Percentiles rank a stretch among this genome's conserved stretches.
Evolutionary conservation across 257 asterid genomes (phyloP).

Genomic region (Fraxinus americana): DNA sequence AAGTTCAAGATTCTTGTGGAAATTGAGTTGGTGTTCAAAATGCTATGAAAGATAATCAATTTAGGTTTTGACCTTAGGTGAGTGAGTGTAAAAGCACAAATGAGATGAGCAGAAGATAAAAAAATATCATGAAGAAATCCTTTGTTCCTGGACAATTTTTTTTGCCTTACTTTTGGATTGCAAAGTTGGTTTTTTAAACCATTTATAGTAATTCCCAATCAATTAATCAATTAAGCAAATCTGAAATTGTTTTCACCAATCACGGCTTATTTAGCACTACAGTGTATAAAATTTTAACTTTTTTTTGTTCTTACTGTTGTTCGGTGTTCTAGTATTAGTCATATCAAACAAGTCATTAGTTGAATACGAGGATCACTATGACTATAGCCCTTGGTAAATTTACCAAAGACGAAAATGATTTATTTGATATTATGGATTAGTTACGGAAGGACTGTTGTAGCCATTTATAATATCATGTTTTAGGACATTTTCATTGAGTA

Average conservation of each 20-base stretch:
- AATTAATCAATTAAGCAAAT: background rate
- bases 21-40: background rate
- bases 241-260: constrained; percentile 13
- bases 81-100: constrained; percentile 31
- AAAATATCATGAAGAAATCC: constrained; percentile 16
- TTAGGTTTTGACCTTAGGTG: constrained; percentile 33
- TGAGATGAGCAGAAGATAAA: background rate
- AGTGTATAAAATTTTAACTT: no score
- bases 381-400: no score
- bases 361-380: no score
- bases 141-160: constrained; percentile 25
- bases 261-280: no score
- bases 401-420: no score
- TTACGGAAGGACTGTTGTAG: no score
- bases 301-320: no score
- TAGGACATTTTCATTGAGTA: no score
- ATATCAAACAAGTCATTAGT: no score
- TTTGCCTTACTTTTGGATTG: constrained; percentile 27
- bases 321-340: no score
- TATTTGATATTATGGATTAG: no score
- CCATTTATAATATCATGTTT: no score
- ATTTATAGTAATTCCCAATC: constrained; percentile 19
- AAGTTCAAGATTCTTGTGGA: constrained; percentile 9
- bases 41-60: constrained; percentile 16
- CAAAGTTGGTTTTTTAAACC: background rate